These are phyloP conservation scores for Rhododendron simsii DNA, from an alignment of 148 eudicot species.

Conservation along the genomic window DNA sequence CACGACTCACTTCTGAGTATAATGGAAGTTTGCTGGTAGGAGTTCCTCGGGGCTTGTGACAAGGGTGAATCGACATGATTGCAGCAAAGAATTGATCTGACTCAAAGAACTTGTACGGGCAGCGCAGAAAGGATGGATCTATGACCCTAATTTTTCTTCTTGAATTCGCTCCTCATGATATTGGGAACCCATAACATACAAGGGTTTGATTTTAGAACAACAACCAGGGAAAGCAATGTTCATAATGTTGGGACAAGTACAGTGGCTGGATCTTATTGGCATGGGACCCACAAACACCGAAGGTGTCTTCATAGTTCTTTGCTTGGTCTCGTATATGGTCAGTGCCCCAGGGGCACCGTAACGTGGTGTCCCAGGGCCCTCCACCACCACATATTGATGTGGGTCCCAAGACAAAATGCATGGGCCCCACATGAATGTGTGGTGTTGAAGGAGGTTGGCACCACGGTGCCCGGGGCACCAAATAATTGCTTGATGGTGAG, in stretches of 20 bases:
- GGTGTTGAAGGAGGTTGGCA: background rate
- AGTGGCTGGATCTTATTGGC: background rate
- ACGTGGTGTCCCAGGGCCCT: background rate
- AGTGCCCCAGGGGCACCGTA: background rate
- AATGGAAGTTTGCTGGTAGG: background rate
- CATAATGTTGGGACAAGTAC: background rate
- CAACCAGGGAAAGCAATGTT: background rate
- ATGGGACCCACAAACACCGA: background rate
- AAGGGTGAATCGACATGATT: background rate
- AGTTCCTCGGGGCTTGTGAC: background rate
- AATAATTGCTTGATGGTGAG: background rate
- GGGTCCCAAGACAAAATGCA: background rate
- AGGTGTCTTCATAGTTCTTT: background rate
- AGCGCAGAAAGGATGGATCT: background rate
- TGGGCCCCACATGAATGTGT: background rate
- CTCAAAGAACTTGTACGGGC: background rate
- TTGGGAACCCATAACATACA: too few relatives aligned
- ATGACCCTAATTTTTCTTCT: background rate
- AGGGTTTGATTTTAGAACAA: too few relatives aligned
- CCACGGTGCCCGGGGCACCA: background rate
- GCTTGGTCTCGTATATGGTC: background rate
- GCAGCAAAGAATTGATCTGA: background rate
- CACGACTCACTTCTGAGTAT: background rate
- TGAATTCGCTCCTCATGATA: background rate
- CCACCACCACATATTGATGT: background rate